These are phyloP conservation scores for Fraxinus latifolia DNA, from an alignment of 305 asterid genomes.

Conservation along the genomic window DNA sequence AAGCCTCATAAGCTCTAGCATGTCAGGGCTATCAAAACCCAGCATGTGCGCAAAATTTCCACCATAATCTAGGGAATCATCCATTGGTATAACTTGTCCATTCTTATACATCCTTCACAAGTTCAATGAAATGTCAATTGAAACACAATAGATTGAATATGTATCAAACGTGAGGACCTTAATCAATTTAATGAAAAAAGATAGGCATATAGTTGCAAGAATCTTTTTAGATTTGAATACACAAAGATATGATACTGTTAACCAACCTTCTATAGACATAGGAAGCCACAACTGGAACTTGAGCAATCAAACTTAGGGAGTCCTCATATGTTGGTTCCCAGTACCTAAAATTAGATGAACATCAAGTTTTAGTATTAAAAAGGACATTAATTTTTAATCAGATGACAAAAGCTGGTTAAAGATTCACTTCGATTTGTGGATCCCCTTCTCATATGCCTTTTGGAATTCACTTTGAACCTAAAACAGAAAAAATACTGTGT, in stretches of 20 bases:
- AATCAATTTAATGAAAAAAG: background rate
- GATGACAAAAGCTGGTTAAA: constrained; percentile 1
- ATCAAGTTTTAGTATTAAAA: constrained; percentile 24
- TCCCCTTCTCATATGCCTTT: constrained; percentile 85
- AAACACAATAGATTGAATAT: background rate
- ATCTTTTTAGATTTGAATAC: constrained; percentile 13
- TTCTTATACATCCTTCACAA: constrained; percentile 72
- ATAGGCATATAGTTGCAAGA: background rate
- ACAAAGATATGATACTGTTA: constrained; percentile 6
- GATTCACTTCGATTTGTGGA: constrained; percentile 78
- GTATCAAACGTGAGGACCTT: background rate
- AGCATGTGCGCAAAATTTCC: constrained; percentile 85
- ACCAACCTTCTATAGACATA: constrained; percentile 79
- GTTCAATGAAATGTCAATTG: constrained; percentile 20
- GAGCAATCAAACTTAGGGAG: constrained; percentile 81
- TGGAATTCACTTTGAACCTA: constrained; percentile 87
- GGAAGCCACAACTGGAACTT: constrained; percentile 69
- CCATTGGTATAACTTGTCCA: constrained; percentile 56
- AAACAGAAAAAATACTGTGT: constrained; percentile 13
- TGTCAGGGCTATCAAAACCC: constrained; percentile 78
- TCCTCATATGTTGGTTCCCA: constrained; percentile 90
- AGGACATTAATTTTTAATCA: background rate
- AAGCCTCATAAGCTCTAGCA: constrained; percentile 97
- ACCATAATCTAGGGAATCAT: constrained; percentile 78
- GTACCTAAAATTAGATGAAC: constrained; percentile 37